phyloP scores from a whole-genome alignment of 2,329 filamentous ascomycete species.

The Penicillium sp. region DNA sequence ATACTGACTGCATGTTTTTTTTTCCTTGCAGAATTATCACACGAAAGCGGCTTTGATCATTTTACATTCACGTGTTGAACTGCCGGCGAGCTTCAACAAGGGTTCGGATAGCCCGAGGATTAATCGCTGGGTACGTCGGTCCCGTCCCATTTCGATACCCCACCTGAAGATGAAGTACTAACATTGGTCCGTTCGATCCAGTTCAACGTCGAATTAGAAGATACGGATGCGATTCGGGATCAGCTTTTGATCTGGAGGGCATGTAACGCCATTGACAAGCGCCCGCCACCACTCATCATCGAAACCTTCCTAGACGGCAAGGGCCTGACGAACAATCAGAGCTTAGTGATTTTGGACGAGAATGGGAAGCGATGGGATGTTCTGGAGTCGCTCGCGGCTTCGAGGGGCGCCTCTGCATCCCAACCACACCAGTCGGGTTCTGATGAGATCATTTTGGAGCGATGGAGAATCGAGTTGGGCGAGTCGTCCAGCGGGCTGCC shows the following conservation, averaged over 20 bases:
- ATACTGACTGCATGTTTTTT: constrained; percentile 9
- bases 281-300: constrained; percentile 79
- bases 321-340: constrained; percentile 77
- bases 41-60: constrained; percentile 83
- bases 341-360: constrained; percentile 82
- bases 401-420: constrained; percentile 46
- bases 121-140: constrained; percentile 77
- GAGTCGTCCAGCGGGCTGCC: constrained; percentile 56
- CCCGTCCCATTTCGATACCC: background rate
- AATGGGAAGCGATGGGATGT: constrained; percentile 92
- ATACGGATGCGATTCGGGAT: constrained; percentile 82
- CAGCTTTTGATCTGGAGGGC: constrained; percentile 79
- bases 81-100: constrained; percentile 58
- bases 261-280: constrained; percentile 72
- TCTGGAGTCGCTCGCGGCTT: constrained; percentile 71
- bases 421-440: constrained; percentile 48
- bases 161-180: background rate
- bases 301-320: constrained; percentile 86
- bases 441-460: constrained; percentile 79
- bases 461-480: constrained; percentile 84
- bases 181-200: constrained; percentile 39
- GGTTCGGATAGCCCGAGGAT: constrained; percentile 62
- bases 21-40: constrained; percentile 76
- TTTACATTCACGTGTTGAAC: constrained; percentile 72
- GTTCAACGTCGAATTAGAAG: constrained; percentile 95